These are phyloP conservation scores for Aspergillus amoenus DNA, from an alignment of 2,329 filamentous ascomycete species.

Conservation along the genomic window DNA sequence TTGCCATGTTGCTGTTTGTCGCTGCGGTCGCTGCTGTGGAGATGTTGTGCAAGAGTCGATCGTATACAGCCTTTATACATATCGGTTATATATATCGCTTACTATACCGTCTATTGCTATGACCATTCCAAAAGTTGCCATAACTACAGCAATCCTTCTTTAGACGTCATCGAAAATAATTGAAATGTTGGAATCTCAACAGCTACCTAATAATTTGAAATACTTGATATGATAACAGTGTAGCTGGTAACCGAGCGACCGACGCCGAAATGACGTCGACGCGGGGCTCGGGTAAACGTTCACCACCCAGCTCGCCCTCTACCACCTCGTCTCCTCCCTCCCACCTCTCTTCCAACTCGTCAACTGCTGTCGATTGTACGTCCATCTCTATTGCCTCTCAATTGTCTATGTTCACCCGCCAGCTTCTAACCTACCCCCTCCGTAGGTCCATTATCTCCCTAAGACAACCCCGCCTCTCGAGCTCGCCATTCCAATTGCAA, in stretches of 20 bases:
- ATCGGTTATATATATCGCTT: too few species aligned
- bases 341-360: not conserved
- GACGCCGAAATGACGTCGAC: constrained; percentile 10
- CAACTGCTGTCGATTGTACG: not conserved
- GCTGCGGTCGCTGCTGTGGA: too few species aligned
- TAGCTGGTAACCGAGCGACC: not conserved
- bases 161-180: too few species aligned
- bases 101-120: too few species aligned
- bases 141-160: too few species aligned
- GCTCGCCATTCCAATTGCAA: not conserved
- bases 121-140: too few species aligned
- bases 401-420: constrained; percentile 19
- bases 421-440: constrained; percentile 25
- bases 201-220: too few species aligned
- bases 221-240: too few species aligned
- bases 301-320: not conserved
- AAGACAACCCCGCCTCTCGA: constrained; percentile 4
- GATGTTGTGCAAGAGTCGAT: too few species aligned
- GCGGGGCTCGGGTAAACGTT: constrained; percentile 4
- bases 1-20: not conserved
- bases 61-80: too few species aligned
- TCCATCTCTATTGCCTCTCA: not conserved
- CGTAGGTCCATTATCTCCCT: constrained; percentile 20
- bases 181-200: too few species aligned
- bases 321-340: not conserved